phyloP scores from a whole-genome alignment of 768 basidiomycete genomes.

The Kwoniella dejecticola region DNA sequence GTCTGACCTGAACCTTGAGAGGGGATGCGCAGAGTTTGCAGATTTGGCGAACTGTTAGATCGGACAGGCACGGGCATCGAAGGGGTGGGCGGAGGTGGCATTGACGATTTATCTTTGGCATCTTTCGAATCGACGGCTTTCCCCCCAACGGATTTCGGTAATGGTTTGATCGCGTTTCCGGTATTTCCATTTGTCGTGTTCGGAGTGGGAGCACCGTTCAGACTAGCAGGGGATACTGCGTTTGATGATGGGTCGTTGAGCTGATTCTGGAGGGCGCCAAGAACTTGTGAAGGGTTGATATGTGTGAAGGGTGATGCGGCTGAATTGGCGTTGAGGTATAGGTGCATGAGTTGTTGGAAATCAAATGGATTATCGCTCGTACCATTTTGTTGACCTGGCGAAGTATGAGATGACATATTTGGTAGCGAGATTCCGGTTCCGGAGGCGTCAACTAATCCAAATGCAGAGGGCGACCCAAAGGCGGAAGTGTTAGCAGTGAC shows the following conservation, averaged over 20 bases:
- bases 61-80: conserved; percentile 31
- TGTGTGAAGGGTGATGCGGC: conserved; percentile 54
- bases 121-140: conserved; percentile 25
- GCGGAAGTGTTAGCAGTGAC: conserved; percentile 30
- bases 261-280: conserved; percentile 50
- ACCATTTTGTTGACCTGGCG: conserved; percentile 14
- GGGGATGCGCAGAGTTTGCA: conserved; percentile 38
- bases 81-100: conserved; percentile 23
- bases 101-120: background rate
- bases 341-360: conserved; percentile 56
- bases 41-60: conserved; percentile 51
- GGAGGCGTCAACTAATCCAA: conserved; percentile 1
- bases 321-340: conserved; percentile 53
- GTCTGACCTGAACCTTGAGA: background rate
- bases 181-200: background rate
- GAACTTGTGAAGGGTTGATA: conserved; percentile 90
- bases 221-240: conserved; percentile 49
- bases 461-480: conserved; percentile 33
- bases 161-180: conserved; percentile 36
- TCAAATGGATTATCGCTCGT: conserved; percentile 45
- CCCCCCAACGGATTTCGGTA: conserved; percentile 48
- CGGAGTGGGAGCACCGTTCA: conserved; percentile 20
- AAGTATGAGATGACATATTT: conserved; percentile 18
- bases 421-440: conserved; percentile 17
- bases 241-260: conserved; percentile 65